These are phyloP conservation scores for Rhizoctonia solani DNA, from an alignment of 1,284 basidiomycete genomes.

Conservation along the genomic window DNA sequence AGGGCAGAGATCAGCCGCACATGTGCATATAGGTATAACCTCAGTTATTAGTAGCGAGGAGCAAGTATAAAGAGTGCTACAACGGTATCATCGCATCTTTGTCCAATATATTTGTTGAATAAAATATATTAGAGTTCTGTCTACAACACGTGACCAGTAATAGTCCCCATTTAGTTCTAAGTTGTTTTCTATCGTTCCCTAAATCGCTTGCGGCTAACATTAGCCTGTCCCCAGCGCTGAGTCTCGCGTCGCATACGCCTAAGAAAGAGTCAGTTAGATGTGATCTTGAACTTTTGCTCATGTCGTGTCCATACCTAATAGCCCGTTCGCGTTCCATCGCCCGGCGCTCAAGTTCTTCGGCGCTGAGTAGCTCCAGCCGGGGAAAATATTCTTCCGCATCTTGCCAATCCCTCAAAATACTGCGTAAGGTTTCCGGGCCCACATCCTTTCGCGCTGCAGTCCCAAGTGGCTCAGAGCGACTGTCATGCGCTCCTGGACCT, in stretches of 20 bases:
- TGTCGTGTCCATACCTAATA: conserved; percentile 54
- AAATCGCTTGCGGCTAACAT: conserved; percentile 24
- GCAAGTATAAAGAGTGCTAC: too few species aligned
- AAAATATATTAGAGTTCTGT: too few species aligned
- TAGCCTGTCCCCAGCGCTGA: conserved; percentile 31
- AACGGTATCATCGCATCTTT: too few species aligned
- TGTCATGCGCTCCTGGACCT: conserved; percentile 45
- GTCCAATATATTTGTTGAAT: too few species aligned
- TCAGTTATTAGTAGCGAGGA: too few species aligned
- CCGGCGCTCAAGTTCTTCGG: conserved; percentile 88
- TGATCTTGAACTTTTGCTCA: background rate
- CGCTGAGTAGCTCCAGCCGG: conserved; percentile 80
- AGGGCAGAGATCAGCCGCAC: too few species aligned
- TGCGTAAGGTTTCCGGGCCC: conserved; percentile 22
- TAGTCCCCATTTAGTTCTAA: background rate
- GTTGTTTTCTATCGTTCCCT: conserved; percentile 2
- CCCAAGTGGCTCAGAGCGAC: background rate
- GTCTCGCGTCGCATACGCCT: conserved; percentile 35
- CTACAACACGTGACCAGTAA: too few species aligned
- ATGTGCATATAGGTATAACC: too few species aligned
- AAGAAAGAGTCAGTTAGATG: background rate
- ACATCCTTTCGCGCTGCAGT: conserved; percentile 1
- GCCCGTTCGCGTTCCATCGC: conserved; percentile 84
- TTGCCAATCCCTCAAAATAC: conserved; percentile 94
- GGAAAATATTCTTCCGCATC: conserved; percentile 92